Evolutionary conservation across 192 early-diverging fungal genomes (phyloP).

Genomic region (Phycomyces nitens): DNA sequence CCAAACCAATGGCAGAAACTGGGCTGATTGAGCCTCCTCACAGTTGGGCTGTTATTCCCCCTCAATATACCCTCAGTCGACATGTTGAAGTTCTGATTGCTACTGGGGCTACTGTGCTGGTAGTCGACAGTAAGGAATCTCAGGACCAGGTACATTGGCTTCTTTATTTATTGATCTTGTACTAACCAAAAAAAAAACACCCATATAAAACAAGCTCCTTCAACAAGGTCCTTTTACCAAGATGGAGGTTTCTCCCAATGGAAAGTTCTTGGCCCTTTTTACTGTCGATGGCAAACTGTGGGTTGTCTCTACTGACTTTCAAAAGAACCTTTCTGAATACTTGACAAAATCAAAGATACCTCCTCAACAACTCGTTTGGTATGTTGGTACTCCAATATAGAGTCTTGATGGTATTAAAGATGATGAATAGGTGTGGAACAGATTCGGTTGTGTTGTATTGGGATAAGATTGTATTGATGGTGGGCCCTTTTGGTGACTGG

Average conservation of each 20-base stretch:
- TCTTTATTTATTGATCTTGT: too few relatives aligned
- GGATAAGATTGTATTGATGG: conserved; percentile 78
- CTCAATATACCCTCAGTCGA: conserved; percentile 78
- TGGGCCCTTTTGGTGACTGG: conserved; percentile 92
- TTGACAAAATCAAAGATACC: conserved; percentile 57
- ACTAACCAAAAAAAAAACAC: too few relatives aligned
- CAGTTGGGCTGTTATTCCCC: conserved; percentile 88
- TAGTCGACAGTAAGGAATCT: conserved; percentile 72
- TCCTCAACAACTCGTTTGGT: conserved; percentile 80
- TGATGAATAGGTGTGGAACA: conserved; percentile 90
- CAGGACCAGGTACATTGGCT: conserved; percentile 76
- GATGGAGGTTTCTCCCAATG: conserved; percentile 92
- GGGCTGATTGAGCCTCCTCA: conserved; percentile 66
- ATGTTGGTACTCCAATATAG: too few relatives aligned
- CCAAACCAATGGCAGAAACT: conserved; percentile 68
- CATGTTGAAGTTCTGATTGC: conserved; percentile 90
- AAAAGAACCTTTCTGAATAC: conserved; percentile 87
- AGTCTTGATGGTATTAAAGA: too few relatives aligned
- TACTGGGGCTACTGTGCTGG: conserved; percentile 70
- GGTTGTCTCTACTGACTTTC: conserved; percentile 95
- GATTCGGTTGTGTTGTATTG: conserved; percentile 90
- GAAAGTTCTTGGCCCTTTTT: conserved; percentile 88
- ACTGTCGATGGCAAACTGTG: conserved; percentile 73
- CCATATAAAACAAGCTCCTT: conserved; percentile 60
- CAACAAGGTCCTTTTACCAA: conserved; percentile 85